These are phyloP conservation scores for Hanseniaspora meyeri DNA, from an alignment of 805 yeast species.

Conservation along the genomic window DNA sequence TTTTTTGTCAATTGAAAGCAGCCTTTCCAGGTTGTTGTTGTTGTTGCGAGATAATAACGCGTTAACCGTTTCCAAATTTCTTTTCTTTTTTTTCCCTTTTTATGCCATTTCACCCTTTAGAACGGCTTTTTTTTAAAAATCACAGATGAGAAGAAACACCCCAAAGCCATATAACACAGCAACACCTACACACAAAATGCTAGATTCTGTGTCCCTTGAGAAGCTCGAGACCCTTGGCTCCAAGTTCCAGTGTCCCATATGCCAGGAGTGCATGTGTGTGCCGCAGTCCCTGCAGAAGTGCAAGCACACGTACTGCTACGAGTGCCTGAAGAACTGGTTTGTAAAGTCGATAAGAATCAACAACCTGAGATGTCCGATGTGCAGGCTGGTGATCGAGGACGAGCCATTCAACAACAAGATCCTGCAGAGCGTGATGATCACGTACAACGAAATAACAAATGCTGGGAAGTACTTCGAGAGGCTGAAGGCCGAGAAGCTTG, in stretches of 20 bases:
- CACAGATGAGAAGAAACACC: no score
- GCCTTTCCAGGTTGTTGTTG: no score
- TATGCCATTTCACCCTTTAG: no score
- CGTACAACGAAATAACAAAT: conserved; percentile 24
- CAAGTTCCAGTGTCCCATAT: conserved; percentile 42
- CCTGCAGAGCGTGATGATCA: conserved; percentile 35
- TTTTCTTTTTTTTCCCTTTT: no score
- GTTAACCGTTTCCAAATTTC: no score
- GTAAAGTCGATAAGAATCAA: conserved; percentile 31
- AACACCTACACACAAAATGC: neutral
- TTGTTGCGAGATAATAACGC: no score
- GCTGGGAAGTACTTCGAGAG: conserved; percentile 18
- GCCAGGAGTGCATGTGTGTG: conserved; percentile 55
- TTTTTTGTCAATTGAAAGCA: no score
- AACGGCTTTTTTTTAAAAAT: no score
- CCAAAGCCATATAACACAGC: neutral
- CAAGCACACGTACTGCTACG: conserved; percentile 68
- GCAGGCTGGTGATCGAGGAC: conserved; percentile 38
- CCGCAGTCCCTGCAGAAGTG: conserved; percentile 51
- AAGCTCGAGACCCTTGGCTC: conserved; percentile 20
- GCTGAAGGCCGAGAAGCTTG: conserved; percentile 16
- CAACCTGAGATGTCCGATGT: conserved; percentile 48
- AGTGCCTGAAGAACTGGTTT: conserved; percentile 53
- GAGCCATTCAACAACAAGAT: conserved; percentile 44
- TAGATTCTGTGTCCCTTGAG: neutral